Evolutionary conservation across 495 filamentous ascomycete species (phyloP), one percentile per base, ranked within the genome.

Genomic region (Penicillium canescens): DNA sequence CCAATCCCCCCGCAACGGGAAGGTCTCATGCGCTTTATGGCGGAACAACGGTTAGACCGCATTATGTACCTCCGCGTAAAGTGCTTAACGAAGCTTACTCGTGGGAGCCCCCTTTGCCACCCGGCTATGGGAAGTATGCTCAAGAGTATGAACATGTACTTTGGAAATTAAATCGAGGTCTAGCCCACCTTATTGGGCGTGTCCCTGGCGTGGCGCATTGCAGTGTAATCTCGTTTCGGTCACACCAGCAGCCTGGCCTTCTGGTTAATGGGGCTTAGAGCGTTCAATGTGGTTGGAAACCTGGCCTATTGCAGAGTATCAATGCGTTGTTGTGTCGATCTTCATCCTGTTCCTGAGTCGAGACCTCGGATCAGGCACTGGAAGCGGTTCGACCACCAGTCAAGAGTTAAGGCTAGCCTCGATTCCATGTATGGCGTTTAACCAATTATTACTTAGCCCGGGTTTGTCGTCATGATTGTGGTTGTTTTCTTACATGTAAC

Each of bases 71-170:
- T 51, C 39, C 40, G 52, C 16, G 11, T 33, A 50, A 36, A 51
- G 51, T 59, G 59, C 59, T 62, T 62, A 46, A 51, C 42, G 52
- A 51, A 50, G 60, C 60, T 62, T 62, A 46, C 57, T 52, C 33
- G 23, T 38, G 41, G 28, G 13, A n/a, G 40, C 28, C 47, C 42
- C 47, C 57, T 51, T 41, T 16, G 49, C 49, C 54, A 56, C 54
- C 34, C 28, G 40, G 28, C 52, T 35, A 54, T 54, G 31, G 28
- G 23, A 34, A 4, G 28, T 34, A 20, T 35, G 44, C 33, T 37
- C 39, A 41, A 35, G 24, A 31, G 28, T 9, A 34, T 49, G 28
- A 23, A 35, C 16, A 41, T 18, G 53, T 41, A 47, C 34, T 26
- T 46, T 56, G 20, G 23, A 9, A 18, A 37, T 40, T 12, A 44